phyloP scores from a whole-genome alignment of 2,329 filamentous ascomycete species.

The Pseudogymnoascus sp. region DNA sequence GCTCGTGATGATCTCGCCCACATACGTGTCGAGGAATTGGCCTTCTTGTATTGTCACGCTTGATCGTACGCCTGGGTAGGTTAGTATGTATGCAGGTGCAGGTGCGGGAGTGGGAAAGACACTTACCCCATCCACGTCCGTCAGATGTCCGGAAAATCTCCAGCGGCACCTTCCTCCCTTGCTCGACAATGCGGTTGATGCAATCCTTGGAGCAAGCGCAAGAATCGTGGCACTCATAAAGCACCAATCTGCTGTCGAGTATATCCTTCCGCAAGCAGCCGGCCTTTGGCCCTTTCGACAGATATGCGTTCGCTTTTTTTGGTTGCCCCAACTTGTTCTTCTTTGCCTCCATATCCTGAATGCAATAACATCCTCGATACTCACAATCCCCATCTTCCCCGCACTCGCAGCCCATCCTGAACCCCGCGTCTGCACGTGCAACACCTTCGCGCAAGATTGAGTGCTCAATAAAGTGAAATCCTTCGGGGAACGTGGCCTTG shows the following conservation, averaged over 20 bases:
- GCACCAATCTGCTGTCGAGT: constrained; percentile 49
- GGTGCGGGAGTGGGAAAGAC: neutral
- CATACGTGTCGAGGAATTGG: constrained; percentile 73
- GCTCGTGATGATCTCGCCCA: constrained; percentile 62
- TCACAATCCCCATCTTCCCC: constrained; percentile 54
- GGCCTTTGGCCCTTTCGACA: constrained; percentile 44
- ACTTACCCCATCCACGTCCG: constrained; percentile 65
- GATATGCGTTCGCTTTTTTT: constrained; percentile 45
- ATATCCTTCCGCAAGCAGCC: constrained; percentile 47
- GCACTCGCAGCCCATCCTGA: constrained; percentile 65
- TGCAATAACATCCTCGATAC: constrained; percentile 59
- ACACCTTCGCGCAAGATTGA: constrained; percentile 56
- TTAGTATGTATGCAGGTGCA: constrained; percentile 11
- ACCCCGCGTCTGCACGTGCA: constrained; percentile 49
- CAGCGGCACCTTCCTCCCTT: constrained; percentile 61
- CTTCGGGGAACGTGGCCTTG: constrained; percentile 45
- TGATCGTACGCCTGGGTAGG: constrained; percentile 51
- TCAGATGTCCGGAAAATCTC: constrained; percentile 69
- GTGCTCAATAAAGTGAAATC: constrained; percentile 62
- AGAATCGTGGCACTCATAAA: constrained; percentile 73
- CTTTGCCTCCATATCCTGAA: constrained; percentile 46
- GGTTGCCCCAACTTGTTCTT: constrained; percentile 32
- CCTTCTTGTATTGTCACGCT: constrained; percentile 58
- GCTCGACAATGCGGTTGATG: constrained; percentile 69
- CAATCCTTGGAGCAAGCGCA: constrained; percentile 61